phyloP scores from a whole-genome alignment of 345 rosid species.

The Laguncularia racemosa region DNA sequence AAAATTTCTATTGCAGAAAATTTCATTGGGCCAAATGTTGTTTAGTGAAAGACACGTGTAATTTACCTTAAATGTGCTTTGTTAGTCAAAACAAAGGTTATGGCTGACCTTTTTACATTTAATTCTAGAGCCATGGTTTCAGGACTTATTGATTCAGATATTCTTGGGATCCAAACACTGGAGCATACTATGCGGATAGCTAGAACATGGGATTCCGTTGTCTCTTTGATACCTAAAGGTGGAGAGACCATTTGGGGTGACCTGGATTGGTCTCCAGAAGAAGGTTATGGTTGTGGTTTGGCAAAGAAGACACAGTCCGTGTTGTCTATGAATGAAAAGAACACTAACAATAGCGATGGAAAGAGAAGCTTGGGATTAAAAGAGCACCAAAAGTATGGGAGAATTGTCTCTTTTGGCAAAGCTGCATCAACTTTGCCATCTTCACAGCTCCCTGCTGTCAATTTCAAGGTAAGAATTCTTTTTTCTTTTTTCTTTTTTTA shows the following conservation, averaged over 20 bases:
- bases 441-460: slow-evolving; percentile 27
- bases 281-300: slow-evolving; percentile 28
- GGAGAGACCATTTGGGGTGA: slow-evolving; percentile 74
- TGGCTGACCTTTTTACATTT: background rate
- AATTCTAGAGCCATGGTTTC: slow-evolving; percentile 46
- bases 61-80: too few relatives aligned
- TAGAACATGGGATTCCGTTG: slow-evolving; percentile 69
- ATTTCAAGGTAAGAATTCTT: slow-evolving; percentile 27
- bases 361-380: slow-evolving; percentile 23
- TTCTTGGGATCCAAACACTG: slow-evolving; percentile 48
- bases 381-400: slow-evolving; percentile 45
- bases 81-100: too few relatives aligned
- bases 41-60: background rate
- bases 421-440: slow-evolving; percentile 37
- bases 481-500: background rate
- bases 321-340: slow-evolving; percentile 14
- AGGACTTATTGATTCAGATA: slow-evolving; percentile 40
- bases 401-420: slow-evolving; percentile 61
- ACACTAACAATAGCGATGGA: slow-evolving; percentile 20
- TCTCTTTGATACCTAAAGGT: slow-evolving; percentile 68
- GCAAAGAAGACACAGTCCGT: slow-evolving; percentile 24
- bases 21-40: too few relatives aligned
- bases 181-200: slow-evolving; percentile 48
- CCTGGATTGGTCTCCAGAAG: slow-evolving; percentile 59
- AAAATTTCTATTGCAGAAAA: too few relatives aligned